Percentiles rank a stretch among this genome's conserved stretches.
Evolutionary conservation across 2,329 filamentous ascomycete species (phyloP).

Genomic region (Gnomoniopsis sp.): DNA sequence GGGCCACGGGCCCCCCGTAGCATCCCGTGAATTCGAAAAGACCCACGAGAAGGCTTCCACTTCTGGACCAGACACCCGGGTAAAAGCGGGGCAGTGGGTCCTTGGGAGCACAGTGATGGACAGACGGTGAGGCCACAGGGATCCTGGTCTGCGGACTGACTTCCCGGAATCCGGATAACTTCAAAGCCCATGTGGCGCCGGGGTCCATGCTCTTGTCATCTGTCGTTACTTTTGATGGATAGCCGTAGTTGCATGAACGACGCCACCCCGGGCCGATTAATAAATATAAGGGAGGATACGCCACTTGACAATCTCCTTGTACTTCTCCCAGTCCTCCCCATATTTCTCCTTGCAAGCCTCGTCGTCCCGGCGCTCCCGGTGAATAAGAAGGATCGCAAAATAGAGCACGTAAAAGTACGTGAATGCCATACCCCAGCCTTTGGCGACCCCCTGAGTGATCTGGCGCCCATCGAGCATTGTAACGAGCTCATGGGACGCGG

Average conservation of each 20-base stretch:
- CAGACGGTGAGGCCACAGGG: conserved; percentile 17
- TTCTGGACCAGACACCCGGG: conserved; percentile 10
- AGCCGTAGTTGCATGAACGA: conserved; percentile 7
- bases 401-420: conserved; percentile 91
- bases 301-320: conserved; percentile 72
- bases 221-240: neutral
- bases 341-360: conserved; percentile 85
- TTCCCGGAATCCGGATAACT: conserved; percentile 2
- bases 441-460: conserved; percentile 64
- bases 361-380: conserved; percentile 79
- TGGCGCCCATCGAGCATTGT: conserved; percentile 55
- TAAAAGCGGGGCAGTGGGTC: conserved; percentile 12
- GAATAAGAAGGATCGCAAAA: conserved; percentile 76
- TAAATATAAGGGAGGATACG: conserved; percentile 80
- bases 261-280: conserved; percentile 33
- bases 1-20: neutral
- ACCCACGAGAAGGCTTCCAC: conserved; percentile 9
- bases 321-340: conserved; percentile 80
- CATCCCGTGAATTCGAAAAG: neutral
- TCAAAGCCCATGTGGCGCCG: conserved; percentile 8
- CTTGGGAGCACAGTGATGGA: conserved; percentile 13
- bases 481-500: conserved; percentile 22
- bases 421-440: conserved; percentile 76
- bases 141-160: conserved; percentile 12
- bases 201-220: conserved; percentile 9